A percentile compares a stretch with the other conserved stretches of the same genome.
Evolutionary conservation across 2,329 filamentous ascomycete genomes (phyloP).

Genomic region (Hymenoscyphus albidus): DNA sequence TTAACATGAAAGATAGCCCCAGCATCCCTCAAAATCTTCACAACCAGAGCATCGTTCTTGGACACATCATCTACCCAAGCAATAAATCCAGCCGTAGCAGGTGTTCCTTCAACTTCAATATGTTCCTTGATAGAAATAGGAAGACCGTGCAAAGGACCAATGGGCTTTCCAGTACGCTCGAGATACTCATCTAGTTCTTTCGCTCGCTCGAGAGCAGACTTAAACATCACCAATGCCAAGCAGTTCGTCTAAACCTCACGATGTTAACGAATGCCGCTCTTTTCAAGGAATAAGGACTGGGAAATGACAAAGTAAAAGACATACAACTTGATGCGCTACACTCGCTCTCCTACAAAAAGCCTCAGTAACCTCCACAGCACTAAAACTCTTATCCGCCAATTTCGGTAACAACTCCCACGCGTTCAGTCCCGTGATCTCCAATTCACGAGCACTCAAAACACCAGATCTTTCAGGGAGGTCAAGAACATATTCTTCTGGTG

Average conservation of each 20-base stretch:
- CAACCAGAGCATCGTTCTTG: conserved; percentile 17
- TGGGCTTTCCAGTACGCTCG: conserved; percentile 32
- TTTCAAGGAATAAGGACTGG: too few relatives aligned
- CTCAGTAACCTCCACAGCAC: conserved; percentile 45
- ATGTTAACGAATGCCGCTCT: too few relatives aligned
- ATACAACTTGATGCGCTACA: conserved; percentile 48
- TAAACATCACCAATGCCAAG: conserved; percentile 16
- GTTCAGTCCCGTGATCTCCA: conserved; percentile 43
- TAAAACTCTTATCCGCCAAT: conserved; percentile 38
- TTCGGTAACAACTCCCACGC: conserved; percentile 31
- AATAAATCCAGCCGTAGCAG: conserved; percentile 8
- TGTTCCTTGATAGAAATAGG: conserved; percentile 44
- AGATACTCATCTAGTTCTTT: conserved; percentile 16
- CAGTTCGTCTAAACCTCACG: conserved; percentile 26
- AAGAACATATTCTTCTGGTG: conserved; percentile 6
- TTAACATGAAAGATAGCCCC: conserved; percentile 59
- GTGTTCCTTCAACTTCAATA: conserved; percentile 14
- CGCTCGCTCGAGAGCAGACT: conserved; percentile 15
- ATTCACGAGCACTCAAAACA: conserved; percentile 35
- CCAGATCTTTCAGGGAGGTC: conserved; percentile 5
- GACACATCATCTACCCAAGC: conserved; percentile 14
- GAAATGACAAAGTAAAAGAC: neutral
- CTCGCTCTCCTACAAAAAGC: conserved; percentile 50
- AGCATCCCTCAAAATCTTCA: conserved; percentile 16
- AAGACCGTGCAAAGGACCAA: conserved; percentile 59